A percentile compares a stretch with the other conserved stretches of the same genome.
Conservation (phyloP, 192 early-diverging fungal genomes). For the Linderina pennispora region DNA sequence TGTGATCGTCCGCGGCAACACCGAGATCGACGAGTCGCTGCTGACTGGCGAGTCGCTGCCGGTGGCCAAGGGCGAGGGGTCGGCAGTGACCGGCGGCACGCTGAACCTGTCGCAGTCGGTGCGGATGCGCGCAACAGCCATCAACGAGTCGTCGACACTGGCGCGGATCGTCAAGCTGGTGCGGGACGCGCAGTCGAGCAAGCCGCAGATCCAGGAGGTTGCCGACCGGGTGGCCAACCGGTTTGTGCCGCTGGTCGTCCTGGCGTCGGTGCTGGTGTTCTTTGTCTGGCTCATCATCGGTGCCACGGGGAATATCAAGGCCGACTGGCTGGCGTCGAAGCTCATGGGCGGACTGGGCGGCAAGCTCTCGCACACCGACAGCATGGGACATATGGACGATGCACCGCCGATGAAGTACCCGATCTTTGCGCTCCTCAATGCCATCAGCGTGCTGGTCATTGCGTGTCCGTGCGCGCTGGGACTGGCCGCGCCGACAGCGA, state of each 20-base stretch:
- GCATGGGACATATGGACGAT: conserved; percentile 3
- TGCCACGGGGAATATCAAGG: conserved; percentile 19
- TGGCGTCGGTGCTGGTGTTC: conserved; percentile 67
- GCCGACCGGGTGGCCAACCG: conserved; percentile 88
- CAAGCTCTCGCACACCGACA: background rate
- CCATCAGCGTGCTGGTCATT: conserved; percentile 83
- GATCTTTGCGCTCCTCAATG: conserved; percentile 64
- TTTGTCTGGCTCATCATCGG: conserved; percentile 64
- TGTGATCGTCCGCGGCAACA: conserved; percentile 32
- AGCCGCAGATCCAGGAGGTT: conserved; percentile 89
- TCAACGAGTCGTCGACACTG: conserved; percentile 83
- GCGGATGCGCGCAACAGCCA: conserved; percentile 78
- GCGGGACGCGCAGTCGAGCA: conserved; percentile 85
- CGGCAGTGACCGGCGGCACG: conserved; percentile 83
- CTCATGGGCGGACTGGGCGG: conserved; percentile 42
- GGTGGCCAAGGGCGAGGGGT: conserved; percentile 61
- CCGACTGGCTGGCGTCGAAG: conserved; percentile 29
- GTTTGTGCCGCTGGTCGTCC: conserved; percentile 86
- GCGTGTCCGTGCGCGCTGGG: conserved; percentile 97
- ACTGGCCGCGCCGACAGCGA: conserved; percentile 90
- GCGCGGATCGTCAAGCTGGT: conserved; percentile 89
- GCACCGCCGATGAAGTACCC: conserved; percentile 38
- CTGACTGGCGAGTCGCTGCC: conserved; percentile 87
- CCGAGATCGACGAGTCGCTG: conserved; percentile 84
- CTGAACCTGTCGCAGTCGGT: conserved; percentile 78